These are phyloP conservation scores for Syzygium malaccense DNA, from an alignment of 441 rosid species.

Conservation along the genomic window DNA sequence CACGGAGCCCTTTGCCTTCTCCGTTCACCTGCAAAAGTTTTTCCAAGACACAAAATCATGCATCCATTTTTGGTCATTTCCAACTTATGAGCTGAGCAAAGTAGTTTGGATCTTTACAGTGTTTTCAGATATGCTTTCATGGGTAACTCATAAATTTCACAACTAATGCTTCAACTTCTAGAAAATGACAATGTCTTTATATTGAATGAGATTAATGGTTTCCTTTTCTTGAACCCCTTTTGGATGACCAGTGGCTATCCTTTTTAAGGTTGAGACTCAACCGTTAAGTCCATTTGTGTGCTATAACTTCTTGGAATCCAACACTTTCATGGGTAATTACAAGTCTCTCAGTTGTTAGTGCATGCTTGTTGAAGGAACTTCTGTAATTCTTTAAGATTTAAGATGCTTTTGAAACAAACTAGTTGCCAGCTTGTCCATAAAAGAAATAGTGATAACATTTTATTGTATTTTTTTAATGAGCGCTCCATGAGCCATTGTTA, in stretches of 20 bases:
- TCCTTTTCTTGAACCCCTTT: background rate
- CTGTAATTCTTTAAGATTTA: background rate
- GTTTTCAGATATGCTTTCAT: conserved; percentile 15
- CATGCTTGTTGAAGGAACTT: background rate
- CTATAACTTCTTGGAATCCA: background rate
- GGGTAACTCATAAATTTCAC: conserved; percentile 32
- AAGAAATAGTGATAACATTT: background rate
- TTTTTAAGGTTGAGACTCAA: background rate
- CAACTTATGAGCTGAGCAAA: background rate
- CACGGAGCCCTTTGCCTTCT: conserved; percentile 57
- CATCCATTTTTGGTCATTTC: conserved; percentile 22
- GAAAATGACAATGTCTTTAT: conserved; percentile 16
- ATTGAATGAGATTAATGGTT: background rate
- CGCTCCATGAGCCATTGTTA: background rate
- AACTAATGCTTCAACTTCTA: conserved; percentile 25
- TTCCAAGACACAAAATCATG: conserved; percentile 25
- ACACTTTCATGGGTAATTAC: background rate
- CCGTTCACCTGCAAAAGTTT: conserved; percentile 44
- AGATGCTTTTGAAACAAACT: background rate
- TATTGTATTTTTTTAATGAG: background rate
- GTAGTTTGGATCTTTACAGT: background rate
- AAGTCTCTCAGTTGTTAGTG: background rate
- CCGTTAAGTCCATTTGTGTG: background rate
- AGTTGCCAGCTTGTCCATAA: background rate
- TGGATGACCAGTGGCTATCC: background rate